Evolutionary conservation across 2,329 filamentous ascomycete genomes (phyloP).

Genomic region (Pyricularia sp.): DNA sequence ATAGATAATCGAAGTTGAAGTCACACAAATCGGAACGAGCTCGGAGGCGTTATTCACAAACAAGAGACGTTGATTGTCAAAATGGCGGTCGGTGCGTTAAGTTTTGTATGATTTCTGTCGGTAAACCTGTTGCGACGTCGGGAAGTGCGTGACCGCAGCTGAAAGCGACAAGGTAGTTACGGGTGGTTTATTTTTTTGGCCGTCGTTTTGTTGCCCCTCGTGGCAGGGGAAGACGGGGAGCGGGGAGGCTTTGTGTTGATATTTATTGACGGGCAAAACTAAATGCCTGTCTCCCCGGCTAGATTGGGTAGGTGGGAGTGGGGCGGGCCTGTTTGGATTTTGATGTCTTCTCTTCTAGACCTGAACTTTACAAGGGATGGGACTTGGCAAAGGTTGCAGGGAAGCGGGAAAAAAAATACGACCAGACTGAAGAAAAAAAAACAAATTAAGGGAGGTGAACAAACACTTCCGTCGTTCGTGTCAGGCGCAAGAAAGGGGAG

Average conservation of each 20-base stretch:
- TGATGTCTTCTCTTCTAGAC: neutral
- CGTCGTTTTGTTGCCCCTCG: neutral
- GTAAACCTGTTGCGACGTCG: neutral
- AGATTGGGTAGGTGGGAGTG: neutral
- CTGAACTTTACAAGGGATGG: neutral
- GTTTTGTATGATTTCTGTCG: neutral
- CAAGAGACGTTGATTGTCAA: neutral
- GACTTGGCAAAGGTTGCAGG: neutral
- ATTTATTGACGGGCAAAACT: neutral
- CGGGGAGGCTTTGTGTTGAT: neutral
- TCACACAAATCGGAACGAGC: neutral
- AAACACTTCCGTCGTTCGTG: neutral
- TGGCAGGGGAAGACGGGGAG: neutral
- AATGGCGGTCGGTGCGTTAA: neutral
- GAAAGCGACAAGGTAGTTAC: neutral
- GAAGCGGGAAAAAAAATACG: neutral
- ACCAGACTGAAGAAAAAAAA: neutral
- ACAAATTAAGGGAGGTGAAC: neutral
- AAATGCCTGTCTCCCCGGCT: neutral
- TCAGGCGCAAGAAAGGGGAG: neutral
- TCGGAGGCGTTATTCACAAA: neutral
- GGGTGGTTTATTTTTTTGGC: neutral
- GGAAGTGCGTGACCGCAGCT: neutral
- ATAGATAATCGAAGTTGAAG: neutral
- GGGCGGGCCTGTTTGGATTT: neutral